These are phyloP conservation scores for Ramalina intermedia DNA, from an alignment of 495 filamentous ascomycete genomes.

Conservation along the genomic window DNA sequence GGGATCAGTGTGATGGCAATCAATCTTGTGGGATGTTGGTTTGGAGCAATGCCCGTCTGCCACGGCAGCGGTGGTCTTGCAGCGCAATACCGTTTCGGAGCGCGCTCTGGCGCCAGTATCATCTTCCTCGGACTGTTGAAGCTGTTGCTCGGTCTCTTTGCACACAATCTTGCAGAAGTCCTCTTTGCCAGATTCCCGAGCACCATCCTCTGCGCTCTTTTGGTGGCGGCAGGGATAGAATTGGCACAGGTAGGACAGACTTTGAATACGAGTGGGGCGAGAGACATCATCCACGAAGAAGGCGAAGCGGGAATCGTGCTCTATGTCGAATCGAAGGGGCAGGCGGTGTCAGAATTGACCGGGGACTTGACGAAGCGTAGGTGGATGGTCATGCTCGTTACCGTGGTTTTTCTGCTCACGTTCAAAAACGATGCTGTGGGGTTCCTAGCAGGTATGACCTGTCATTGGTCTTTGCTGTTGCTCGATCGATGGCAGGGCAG, in stretches of 20 bases:
- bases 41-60: slow-evolving; percentile 90
- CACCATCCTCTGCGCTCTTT: slow-evolving; percentile 68
- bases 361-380: slow-evolving; percentile 51
- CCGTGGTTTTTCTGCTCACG: slow-evolving; percentile 63
- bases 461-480: slow-evolving; percentile 40
- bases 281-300: slow-evolving; percentile 31
- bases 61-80: slow-evolving; percentile 86
- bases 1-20: slow-evolving; percentile 68
- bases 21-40: slow-evolving; percentile 78
- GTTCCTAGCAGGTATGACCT: slow-evolving; percentile 66
- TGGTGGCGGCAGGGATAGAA: slow-evolving; percentile 77
- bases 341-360: slow-evolving; percentile 27
- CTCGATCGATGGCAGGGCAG: slow-evolving; percentile 12
- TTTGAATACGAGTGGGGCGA: slow-evolving; percentile 52
- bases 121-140: slow-evolving; percentile 68
- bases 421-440: slow-evolving; percentile 82
- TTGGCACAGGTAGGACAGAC: slow-evolving; percentile 70
- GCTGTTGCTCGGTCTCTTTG: slow-evolving; percentile 56
- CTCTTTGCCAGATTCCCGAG: slow-evolving; percentile 57
- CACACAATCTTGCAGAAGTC: slow-evolving; percentile 52
- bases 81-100: slow-evolving; percentile 79
- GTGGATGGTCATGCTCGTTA: slow-evolving; percentile 81
- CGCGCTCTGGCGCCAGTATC: slow-evolving; percentile 69
- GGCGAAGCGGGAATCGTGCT: neutral
- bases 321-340: slow-evolving; percentile 9